Base-by-base conservation (phyloP, 1,284 basidiomycete species). In the Chondrostereum purpureum region DNA sequence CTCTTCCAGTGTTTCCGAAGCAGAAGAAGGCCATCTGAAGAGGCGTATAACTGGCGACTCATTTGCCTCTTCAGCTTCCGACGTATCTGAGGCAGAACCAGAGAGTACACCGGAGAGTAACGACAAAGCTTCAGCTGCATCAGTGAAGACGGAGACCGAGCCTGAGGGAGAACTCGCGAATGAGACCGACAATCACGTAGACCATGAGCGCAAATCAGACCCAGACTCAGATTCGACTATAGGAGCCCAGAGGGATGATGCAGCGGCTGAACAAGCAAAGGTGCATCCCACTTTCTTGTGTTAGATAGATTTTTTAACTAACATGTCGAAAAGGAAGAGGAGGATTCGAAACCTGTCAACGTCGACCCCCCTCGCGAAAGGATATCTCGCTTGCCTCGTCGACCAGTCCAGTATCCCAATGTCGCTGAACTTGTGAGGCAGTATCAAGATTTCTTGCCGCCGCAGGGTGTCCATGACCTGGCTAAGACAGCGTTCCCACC, bases 171-270 rank as follows among this genome's bases (percentile, higher is more conserved):
- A 31, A 31, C 27, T 31, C 8, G 27, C 27, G n/a, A 41, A 18
- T 38, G 45, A 37, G 10, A 35, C 46, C 19, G 46, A 50, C 13
- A 46, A 57, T 31, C 46, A 50, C 10, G n/a, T n/a, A n/a, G n/a
- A n/a, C n/a, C n/a, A n/a, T n/a, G 13, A 13, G 13, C 58, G 57
- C 6, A 67, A 66, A 50, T 73, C 77, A 5, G 83, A 82, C 51
- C 69, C 73, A 3, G 91, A 91, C 37, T 92, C 87, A 58, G 92
- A 95, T 58, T 93, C 90, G 8, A 95, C 92, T 1, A 91, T 94
- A 46, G 89, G 84, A n/a, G 89, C 85, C 1, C 65, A 70, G 18
- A 71, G 70, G 49, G 69, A 70, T 18, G 69, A 69, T 20, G 55
- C 55, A 11, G 45, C 51, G 20, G 50, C 58, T 17, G 14, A 21